Conservation (phyloP, 1,139 yeast species). For the Yamadazyma sp. region DNA sequence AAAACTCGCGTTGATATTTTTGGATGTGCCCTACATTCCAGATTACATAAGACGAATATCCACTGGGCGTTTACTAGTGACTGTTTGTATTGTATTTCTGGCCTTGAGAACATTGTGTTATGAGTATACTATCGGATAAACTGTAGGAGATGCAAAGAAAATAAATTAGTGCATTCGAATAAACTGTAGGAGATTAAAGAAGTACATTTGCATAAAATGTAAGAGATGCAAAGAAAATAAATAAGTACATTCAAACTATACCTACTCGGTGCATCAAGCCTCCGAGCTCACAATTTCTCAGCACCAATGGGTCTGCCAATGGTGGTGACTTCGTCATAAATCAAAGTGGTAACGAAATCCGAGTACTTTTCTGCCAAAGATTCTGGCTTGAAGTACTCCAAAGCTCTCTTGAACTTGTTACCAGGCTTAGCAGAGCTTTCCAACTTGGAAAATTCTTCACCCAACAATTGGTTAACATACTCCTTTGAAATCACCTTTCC, state of each 20-base stretch:
- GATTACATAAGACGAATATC: too few relatives aligned
- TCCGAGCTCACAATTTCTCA: slow-evolving; percentile 40
- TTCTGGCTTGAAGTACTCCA: slow-evolving; percentile 64
- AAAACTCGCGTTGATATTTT: not conserved
- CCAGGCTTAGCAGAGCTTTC: slow-evolving; percentile 48
- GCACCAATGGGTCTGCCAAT: slow-evolving; percentile 47
- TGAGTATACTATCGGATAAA: too few relatives aligned
- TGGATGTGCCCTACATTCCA: too few relatives aligned
- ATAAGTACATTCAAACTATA: slow-evolving; percentile 1
- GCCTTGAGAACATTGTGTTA: too few relatives aligned
- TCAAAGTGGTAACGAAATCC: slow-evolving; percentile 70
- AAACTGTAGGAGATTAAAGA: too few relatives aligned
- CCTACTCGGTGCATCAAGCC: not conserved
- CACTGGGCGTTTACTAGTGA: too few relatives aligned
- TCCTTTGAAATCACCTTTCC: slow-evolving; percentile 59
- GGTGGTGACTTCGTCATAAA: slow-evolving; percentile 69
- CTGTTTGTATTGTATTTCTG: too few relatives aligned
- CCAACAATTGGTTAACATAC: slow-evolving; percentile 54
- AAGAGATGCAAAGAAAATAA: too few relatives aligned
- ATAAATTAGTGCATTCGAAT: not conserved
- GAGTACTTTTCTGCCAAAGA: slow-evolving; percentile 66
- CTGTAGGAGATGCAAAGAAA: too few relatives aligned
- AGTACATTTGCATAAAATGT: too few relatives aligned
- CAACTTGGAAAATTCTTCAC: slow-evolving; percentile 63
- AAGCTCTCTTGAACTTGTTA: slow-evolving; percentile 62